A percentile compares a stretch with the other conserved stretches of the same genome.
Evolutionary conservation across 768 basidiomycete genomes (phyloP).

Genomic region (Suillus hirtellus): DNA sequence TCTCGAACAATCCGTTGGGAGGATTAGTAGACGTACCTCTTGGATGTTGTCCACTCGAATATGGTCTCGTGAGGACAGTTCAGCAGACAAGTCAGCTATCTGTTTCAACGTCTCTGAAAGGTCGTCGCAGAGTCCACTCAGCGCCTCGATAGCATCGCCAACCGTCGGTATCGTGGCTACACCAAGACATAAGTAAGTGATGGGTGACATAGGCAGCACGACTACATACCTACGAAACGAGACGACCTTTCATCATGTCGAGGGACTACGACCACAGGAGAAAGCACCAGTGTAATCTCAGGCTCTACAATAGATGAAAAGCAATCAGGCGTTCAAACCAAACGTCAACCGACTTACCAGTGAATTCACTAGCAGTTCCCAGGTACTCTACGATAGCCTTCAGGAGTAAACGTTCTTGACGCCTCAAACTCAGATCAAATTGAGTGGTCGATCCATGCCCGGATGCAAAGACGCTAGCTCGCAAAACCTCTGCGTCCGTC

Average conservation of each 20-base stretch:
- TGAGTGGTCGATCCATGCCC: conserved; percentile 55
- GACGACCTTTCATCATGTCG: conserved; percentile 57
- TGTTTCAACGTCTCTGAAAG: conserved; percentile 63
- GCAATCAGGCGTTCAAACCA: background rate
- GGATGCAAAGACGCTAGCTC: conserved; percentile 53
- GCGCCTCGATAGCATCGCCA: conserved; percentile 68
- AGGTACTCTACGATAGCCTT: conserved; percentile 67
- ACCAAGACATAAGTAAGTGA: background rate
- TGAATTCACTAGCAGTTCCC: conserved; percentile 71
- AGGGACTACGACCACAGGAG: conserved; percentile 60
- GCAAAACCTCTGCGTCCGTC: conserved; percentile 63
- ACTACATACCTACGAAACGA: conserved; percentile 55
- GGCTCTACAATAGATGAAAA: conserved; percentile 46
- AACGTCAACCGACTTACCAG: conserved; percentile 40
- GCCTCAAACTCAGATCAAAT: conserved; percentile 58
- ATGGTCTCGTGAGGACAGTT: conserved; percentile 71
- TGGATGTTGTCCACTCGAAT: conserved; percentile 69
- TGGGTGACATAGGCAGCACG: background rate
- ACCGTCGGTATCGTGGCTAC: conserved; percentile 75
- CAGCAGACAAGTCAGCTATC: conserved; percentile 65
- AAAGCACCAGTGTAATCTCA: conserved; percentile 70
- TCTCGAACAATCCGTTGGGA: background rate
- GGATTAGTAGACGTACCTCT: conserved; percentile 47
- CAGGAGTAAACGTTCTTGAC: conserved; percentile 57
- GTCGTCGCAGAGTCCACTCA: conserved; percentile 62